phyloP scores from a whole-genome alignment of 75 land plant genomes.

The Selaginella tamariscina region DNA sequence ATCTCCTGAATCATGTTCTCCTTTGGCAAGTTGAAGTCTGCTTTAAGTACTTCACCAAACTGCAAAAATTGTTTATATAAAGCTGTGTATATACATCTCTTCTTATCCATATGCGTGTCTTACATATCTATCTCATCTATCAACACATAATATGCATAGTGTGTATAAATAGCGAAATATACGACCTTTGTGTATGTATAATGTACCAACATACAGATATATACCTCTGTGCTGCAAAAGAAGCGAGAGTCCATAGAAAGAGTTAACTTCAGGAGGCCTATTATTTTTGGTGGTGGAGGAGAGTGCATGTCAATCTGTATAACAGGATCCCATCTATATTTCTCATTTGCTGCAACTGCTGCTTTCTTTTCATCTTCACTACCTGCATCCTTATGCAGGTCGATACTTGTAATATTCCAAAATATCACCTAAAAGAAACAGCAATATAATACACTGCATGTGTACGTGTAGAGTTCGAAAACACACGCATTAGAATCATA shows the following conservation, averaged over 20 bases:
- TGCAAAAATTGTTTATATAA: constrained; percentile 10
- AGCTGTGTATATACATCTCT: no score
- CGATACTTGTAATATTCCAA: constrained; percentile 25
- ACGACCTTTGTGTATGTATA: no score
- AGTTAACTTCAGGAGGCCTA: constrained; percentile 25
- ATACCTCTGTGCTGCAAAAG: constrained; percentile 29
- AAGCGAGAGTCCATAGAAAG: constrained; percentile 6
- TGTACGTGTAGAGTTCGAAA: no score
- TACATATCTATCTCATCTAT: no score
- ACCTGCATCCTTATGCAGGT: constrained; percentile 14
- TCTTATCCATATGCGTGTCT: no score
- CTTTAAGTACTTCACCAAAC: constrained; percentile 26
- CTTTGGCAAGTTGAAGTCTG: constrained; percentile 20
- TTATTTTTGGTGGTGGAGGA: constrained; percentile 12
- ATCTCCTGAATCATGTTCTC: constrained; percentile 12
- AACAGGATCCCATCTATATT: constrained; percentile 27
- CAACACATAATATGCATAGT: no score
- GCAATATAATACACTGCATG: background rate
- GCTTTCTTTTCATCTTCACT: constrained; percentile 22
- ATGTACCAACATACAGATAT: no score
- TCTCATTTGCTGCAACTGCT: constrained; percentile 19
- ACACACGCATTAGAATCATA: no score
- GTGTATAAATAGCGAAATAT: no score
- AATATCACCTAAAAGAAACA: constrained; percentile 20
- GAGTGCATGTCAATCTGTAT: constrained; percentile 15